These are phyloP conservation scores for Candida alai DNA, from an alignment of 805 yeast species.

Conservation along the genomic window DNA sequence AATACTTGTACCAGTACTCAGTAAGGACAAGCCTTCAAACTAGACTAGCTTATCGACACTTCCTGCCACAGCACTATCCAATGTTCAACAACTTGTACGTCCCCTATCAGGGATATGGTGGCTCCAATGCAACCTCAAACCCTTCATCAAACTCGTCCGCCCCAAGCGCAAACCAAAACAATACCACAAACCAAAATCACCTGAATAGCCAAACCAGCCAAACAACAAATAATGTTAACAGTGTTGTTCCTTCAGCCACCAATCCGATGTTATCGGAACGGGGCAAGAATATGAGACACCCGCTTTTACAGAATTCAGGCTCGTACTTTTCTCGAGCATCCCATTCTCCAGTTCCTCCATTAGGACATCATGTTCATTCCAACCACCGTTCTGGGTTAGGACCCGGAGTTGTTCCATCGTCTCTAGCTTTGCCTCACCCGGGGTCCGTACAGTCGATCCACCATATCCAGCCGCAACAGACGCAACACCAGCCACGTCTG, in stretches of 20 bases:
- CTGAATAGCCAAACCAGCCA: slow-evolving; percentile 12
- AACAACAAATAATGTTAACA: slow-evolving; percentile 8
- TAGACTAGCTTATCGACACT: too few species aligned
- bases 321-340: not conserved
- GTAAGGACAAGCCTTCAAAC: too few species aligned
- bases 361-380: not conserved
- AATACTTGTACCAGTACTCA: too few species aligned
- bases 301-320: not conserved
- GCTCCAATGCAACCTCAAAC: slow-evolving; percentile 7
- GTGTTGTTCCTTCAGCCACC: slow-evolving; percentile 2
- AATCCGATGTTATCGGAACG: slow-evolving; percentile 5
- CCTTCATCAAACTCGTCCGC: slow-evolving; percentile 8
- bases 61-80: not conserved
- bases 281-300: slow-evolving; percentile 4
- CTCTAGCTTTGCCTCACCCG: slow-evolving; percentile 4
- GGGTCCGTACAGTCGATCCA: slow-evolving; percentile 4
- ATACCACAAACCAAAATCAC: slow-evolving; percentile 13
- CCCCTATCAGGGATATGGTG: slow-evolving; percentile 10
- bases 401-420: too few species aligned
- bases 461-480: slow-evolving; percentile 12
- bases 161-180: too few species aligned
- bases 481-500: slow-evolving; percentile 10
- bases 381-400: not conserved
- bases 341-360: slow-evolving; percentile 7
- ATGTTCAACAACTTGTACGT: slow-evolving; percentile 10